Conservation (phyloP, 2,329 filamentous ascomycete species). For the Phyllosticta citrichinensis region DNA sequence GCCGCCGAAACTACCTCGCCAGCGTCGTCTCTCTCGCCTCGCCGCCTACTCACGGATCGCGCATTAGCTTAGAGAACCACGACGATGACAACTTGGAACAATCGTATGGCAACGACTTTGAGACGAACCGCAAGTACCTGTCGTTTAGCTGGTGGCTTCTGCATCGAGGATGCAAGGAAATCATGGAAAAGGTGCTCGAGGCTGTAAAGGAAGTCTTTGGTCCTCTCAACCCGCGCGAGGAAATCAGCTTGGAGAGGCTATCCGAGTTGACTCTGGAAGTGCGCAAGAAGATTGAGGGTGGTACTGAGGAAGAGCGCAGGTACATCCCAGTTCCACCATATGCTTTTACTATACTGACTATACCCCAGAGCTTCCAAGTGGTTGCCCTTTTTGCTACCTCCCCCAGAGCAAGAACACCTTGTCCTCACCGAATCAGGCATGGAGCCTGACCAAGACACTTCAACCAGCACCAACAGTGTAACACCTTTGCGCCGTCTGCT, state of each 20-base stretch:
- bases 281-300: constrained; percentile 73
- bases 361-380: constrained; percentile 44
- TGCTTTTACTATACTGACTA: not conserved
- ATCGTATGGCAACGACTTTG: constrained; percentile 83
- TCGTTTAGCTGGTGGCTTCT: constrained; percentile 98
- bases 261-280: constrained; percentile 74
- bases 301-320: constrained; percentile 52
- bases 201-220: constrained; percentile 87
- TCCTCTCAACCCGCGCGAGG: constrained; percentile 77
- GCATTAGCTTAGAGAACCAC: constrained; percentile 84
- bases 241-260: constrained; percentile 71
- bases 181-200: constrained; percentile 71
- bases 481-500: constrained; percentile 67
- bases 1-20: constrained; percentile 87
- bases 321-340: constrained; percentile 19
- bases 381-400: constrained; percentile 76
- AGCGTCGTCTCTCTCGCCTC: constrained; percentile 87
- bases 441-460: constrained; percentile 26
- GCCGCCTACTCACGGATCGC: constrained; percentile 54
- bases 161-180: constrained; percentile 75
- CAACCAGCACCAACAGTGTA: constrained; percentile 19
- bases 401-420: constrained; percentile 65
- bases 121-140: constrained; percentile 88
- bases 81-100: constrained; percentile 80
- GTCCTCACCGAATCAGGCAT: constrained; percentile 84